Evolutionary conservation across 495 filamentous ascomycete species (phyloP).

Genomic region (Lineolata rhizophorae): DNA sequence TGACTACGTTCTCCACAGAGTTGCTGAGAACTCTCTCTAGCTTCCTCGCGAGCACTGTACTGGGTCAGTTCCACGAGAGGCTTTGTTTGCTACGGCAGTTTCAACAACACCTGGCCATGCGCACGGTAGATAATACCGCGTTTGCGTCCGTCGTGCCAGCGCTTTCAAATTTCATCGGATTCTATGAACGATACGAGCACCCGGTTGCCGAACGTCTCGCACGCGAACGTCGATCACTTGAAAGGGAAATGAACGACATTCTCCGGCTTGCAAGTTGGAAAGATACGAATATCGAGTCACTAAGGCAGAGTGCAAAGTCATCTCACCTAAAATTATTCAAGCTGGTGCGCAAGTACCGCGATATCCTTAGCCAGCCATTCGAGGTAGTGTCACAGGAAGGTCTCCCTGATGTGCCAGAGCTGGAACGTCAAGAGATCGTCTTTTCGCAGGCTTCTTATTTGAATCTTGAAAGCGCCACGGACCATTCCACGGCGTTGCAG

Average conservation of each 20-base stretch:
- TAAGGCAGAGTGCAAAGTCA: slow-evolving; percentile 67
- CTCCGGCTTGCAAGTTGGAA: slow-evolving; percentile 85
- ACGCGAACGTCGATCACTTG: slow-evolving; percentile 40
- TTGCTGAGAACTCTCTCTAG: slow-evolving; percentile 47
- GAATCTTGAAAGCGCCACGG: too few relatives aligned
- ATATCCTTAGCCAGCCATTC: slow-evolving; percentile 48
- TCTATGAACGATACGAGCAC: slow-evolving; percentile 45
- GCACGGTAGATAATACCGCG: slow-evolving; percentile 26
- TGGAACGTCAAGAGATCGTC: too few relatives aligned
- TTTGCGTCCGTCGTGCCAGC: slow-evolving; percentile 33
- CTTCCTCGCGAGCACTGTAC: slow-evolving; percentile 50
- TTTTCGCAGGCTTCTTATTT: too few relatives aligned
- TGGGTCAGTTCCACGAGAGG: slow-evolving; percentile 61
- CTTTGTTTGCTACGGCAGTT: slow-evolving; percentile 54
- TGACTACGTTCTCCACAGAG: slow-evolving; percentile 39
- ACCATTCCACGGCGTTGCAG: too few relatives aligned
- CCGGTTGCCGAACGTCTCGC: slow-evolving; percentile 36
- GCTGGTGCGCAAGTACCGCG: slow-evolving; percentile 70
- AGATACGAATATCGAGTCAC: slow-evolving; percentile 76
- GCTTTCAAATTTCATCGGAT: slow-evolving; percentile 53
- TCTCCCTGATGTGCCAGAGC: too few relatives aligned
- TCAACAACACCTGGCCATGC: slow-evolving; percentile 32
- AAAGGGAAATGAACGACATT: slow-evolving; percentile 75
- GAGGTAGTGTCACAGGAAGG: too few relatives aligned
- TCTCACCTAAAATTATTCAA: slow-evolving; percentile 87